Evolutionary conservation across 164 flowering plant species (phyloP), one percentile per base, ranked within the genome.

Genomic region (Euptelea pleiosperma): DNA sequence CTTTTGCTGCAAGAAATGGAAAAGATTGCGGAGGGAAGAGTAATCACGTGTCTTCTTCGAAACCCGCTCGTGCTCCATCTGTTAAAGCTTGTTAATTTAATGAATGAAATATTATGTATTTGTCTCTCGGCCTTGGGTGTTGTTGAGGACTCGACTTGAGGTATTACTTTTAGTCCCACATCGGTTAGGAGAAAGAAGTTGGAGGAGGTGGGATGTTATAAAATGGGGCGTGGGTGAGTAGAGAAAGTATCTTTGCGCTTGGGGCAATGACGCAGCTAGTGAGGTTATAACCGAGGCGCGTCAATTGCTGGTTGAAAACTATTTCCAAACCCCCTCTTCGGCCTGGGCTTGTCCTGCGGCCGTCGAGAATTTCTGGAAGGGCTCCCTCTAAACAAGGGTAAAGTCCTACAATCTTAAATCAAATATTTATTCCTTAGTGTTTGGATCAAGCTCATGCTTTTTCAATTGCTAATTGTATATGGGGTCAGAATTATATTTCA

Each of bases 281-380:
- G 77, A 73, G 77, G 77, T 73, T 35, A 45, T 69, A 73, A 73
- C 77, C 73, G 76, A 73, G 76, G 76, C 76, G 76, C 73, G 73
- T 73, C 76, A 65, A 73, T 73, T 73, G 76, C 76, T 65, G 73
- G 73, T 69, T 73, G 70, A 69, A 73, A 73, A 73, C 76, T 73
- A 73, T 73, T 70, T 70, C 74, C 74, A 70, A 65, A 70, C 74
- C 70, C 74, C 74, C 74, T 70, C 74, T 39, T 66, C 30, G 70
- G 74, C 70, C 70, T 58, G n/a, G n/a, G n/a, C n/a, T 61, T 15
- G 39, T 12, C 70, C 52, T 15, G n/a, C 1, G 67, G 74, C 74
- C 55, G 25, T 53, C 24, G 70, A 71, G 74, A 71, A 71, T 71
- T 71, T 71, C 64, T 71, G 70, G 74, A 71, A 71, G 65, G 48